Evolutionary conservation across 2,329 filamentous ascomycete species (phyloP).

Genomic region (Penicillium concentricum): DNA sequence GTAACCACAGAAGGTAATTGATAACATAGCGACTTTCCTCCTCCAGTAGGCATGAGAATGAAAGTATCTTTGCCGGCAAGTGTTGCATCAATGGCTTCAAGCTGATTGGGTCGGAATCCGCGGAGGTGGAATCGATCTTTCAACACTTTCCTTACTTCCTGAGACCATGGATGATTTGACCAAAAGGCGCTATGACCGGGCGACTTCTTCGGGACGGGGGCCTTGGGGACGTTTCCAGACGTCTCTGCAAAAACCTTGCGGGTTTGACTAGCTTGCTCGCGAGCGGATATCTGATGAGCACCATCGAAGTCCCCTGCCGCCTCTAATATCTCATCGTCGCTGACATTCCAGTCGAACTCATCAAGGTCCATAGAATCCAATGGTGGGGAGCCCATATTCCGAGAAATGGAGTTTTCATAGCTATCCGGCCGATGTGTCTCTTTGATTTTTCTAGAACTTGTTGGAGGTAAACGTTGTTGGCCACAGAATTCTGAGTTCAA

Average conservation of each 20-base stretch:
- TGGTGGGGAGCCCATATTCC: constrained; percentile 44
- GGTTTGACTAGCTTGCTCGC: constrained; percentile 15
- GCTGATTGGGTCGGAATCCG: constrained; percentile 85
- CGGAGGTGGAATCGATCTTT: constrained; percentile 80
- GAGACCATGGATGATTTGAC: constrained; percentile 77
- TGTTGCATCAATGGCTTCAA: constrained; percentile 95
- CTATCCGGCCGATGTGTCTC: constrained; percentile 7
- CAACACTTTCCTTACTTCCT: constrained; percentile 76
- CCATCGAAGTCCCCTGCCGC: constrained; percentile 40
- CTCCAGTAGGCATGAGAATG: constrained; percentile 95
- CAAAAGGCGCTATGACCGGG: constrained; percentile 33
- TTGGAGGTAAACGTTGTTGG: not conserved
- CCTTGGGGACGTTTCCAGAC: constrained; percentile 37
- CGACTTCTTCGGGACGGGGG: constrained; percentile 33
- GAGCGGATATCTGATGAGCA: constrained; percentile 15
- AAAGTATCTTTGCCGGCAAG: constrained; percentile 85
- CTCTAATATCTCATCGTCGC: constrained; percentile 49
- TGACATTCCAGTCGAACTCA: constrained; percentile 45
- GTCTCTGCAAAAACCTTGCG: constrained; percentile 45
- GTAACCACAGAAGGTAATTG: constrained; percentile 85
- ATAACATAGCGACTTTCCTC: constrained; percentile 95
- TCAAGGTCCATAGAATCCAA: constrained; percentile 26
- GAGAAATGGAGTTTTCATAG: constrained; percentile 33
- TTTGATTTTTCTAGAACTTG: constrained; percentile 5
- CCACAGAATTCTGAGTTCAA: constrained; percentile 1